These are phyloP conservation scores for Brassica cretica DNA, from an alignment of 345 rosid species.

Conservation along the genomic window DNA sequence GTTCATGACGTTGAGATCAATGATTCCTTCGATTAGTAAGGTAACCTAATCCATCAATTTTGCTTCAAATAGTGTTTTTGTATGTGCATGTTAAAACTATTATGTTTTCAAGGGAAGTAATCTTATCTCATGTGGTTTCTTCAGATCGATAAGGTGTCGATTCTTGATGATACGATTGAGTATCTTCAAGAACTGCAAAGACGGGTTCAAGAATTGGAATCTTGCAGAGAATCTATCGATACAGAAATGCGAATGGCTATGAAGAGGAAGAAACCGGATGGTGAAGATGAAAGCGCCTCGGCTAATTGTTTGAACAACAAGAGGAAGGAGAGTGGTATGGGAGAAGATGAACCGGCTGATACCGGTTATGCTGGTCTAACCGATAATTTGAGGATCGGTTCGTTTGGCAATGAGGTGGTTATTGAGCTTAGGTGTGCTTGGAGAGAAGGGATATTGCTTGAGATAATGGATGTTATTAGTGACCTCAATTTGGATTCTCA, in stretches of 20 bases:
- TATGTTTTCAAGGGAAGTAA: neutral
- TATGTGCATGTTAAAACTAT: neutral
- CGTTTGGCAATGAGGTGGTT: constrained; percentile 52
- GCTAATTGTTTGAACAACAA: constrained; percentile 61
- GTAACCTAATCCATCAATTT: constrained; percentile 41
- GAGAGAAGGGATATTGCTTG: constrained; percentile 82
- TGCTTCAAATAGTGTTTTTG: neutral
- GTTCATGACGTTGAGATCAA: constrained; percentile 60
- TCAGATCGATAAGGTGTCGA: constrained; percentile 70
- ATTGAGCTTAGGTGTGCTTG: constrained; percentile 75
- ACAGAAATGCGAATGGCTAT: constrained; percentile 37
- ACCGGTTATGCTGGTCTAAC: constrained; percentile 38
- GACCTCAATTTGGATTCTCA: constrained; percentile 70
- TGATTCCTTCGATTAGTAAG: constrained; percentile 68
- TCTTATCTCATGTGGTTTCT: constrained; percentile 10
- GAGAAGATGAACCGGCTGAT: constrained; percentile 47
- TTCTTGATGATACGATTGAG: constrained; percentile 78
- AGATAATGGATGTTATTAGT: constrained; percentile 70
- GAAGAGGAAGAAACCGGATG: constrained; percentile 49
- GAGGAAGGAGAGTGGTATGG: constrained; percentile 57
- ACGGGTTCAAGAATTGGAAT: constrained; percentile 66
- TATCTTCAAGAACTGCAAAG: constrained; percentile 70
- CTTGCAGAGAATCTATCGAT: constrained; percentile 43
- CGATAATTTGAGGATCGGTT: constrained; percentile 46
- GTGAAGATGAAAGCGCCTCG: constrained; percentile 58